A percentile compares a stretch with the other conserved stretches of the same genome.
phyloP scores from a whole-genome alignment of 176 grass and related monocot genomes.

The maize (Zea mays) region Zm-B73-REFERENCE-NAM-5.0 NC_050105.1:22554501-22555000 shows the following conservation, averaged over 20 bases:
- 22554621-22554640: neutral
- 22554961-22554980: constrained; percentile 49
- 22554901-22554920: neutral
- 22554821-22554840: neutral
- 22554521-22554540: no score
- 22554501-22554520: no score
- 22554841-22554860: neutral
- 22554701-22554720: neutral
- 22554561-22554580: no score
- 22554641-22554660: neutral
- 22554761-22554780: neutral
- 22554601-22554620: no score
- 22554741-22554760: constrained; percentile 15
- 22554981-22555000: constrained; percentile 32
- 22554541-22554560: no score
- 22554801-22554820: constrained; percentile 22
- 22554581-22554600: no score
- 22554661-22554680: neutral
- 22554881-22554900: constrained; percentile 7
- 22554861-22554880: constrained; percentile 28
- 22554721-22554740: neutral
- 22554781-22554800: no score
- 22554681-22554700: neutral
- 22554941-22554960: constrained; percentile 10
- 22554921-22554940: constrained; percentile 38